phyloP scores from a whole-genome alignment of 2,329 filamentous ascomycete genomes.

The Beauveria caledonica region DNA sequence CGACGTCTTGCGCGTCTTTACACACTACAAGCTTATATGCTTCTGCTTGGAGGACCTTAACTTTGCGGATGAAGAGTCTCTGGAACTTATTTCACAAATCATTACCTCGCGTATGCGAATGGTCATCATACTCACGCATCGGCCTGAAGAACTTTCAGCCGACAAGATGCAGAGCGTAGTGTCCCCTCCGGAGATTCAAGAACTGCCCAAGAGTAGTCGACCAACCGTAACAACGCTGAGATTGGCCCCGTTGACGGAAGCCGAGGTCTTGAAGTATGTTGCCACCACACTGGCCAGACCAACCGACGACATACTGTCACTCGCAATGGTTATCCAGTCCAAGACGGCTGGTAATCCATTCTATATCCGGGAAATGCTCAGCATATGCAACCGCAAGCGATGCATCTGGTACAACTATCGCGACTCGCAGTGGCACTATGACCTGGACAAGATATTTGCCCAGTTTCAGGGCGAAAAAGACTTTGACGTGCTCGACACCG shows the following conservation, averaged over 20 bases:
- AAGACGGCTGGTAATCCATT: slow-evolving; percentile 86
- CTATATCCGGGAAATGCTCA: slow-evolving; percentile 84
- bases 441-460: slow-evolving; percentile 77
- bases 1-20: slow-evolving; percentile 75
- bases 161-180: slow-evolving; percentile 48
- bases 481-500: slow-evolving; percentile 70
- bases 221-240: slow-evolving; percentile 60
- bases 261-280: slow-evolving; percentile 76
- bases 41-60: slow-evolving; percentile 86
- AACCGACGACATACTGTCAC: slow-evolving; percentile 62
- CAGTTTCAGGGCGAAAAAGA: slow-evolving; percentile 74
- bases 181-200: slow-evolving; percentile 42
- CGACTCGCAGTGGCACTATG: slow-evolving; percentile 73
- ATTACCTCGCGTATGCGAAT: slow-evolving; percentile 71
- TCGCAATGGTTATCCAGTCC: slow-evolving; percentile 79
- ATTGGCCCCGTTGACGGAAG: slow-evolving; percentile 66
- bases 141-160: slow-evolving; percentile 54
- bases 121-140: slow-evolving; percentile 71
- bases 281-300: slow-evolving; percentile 69
- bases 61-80: slow-evolving; percentile 79
- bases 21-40: slow-evolving; percentile 77
- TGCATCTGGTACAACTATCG: slow-evolving; percentile 90
- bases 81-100: slow-evolving; percentile 76
- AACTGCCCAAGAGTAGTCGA: slow-evolving; percentile 36
- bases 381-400: slow-evolving; percentile 74